Percentiles rank a stretch among this genome's conserved stretches.
Evolutionary conservation across 305 asterid genomes (phyloP).

Genomic region (Plantago lanceolata): DNA sequence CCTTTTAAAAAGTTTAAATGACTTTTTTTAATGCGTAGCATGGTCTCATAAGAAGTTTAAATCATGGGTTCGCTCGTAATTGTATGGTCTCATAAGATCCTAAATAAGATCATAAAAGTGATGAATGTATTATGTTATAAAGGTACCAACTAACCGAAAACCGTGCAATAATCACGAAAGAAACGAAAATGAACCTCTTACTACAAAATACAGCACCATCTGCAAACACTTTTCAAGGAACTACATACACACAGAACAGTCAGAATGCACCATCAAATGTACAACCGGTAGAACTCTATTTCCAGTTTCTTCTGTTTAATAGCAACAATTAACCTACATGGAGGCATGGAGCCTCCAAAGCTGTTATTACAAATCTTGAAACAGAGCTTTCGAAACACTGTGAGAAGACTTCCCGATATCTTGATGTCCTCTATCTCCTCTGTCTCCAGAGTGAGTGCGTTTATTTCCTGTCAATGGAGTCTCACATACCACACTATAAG

Average conservation of each 20-base stretch:
- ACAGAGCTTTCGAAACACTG: conserved; percentile 73
- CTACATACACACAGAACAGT: conserved; percentile 2
- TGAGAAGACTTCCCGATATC: conserved; percentile 30
- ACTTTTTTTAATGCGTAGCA: no score
- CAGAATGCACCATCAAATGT: not conserved
- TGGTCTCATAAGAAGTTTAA: no score
- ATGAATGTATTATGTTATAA: no score
- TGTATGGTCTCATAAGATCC: no score
- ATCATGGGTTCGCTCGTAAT: no score
- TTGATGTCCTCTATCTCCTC: conserved; percentile 20
- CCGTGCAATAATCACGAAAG: no score
- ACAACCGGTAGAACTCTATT: conserved; percentile 1
- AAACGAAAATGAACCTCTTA: no score
- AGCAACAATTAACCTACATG: not conserved
- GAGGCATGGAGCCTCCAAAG: not conserved
- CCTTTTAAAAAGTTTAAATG: no score
- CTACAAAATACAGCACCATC: conserved; percentile 1
- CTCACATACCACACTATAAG: conserved; percentile 59
- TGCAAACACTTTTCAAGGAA: not conserved
- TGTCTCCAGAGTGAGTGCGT: conserved; percentile 26
- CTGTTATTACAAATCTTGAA: conserved; percentile 50
- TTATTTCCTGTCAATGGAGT: conserved; percentile 67
- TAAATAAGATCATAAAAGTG: no score
- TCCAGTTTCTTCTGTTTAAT: conserved; percentile 1
- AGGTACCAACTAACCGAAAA: no score